These are phyloP conservation scores for Astrocystis sublimbata DNA, from an alignment of 495 filamentous ascomycete genomes.

Conservation along the genomic window DNA sequence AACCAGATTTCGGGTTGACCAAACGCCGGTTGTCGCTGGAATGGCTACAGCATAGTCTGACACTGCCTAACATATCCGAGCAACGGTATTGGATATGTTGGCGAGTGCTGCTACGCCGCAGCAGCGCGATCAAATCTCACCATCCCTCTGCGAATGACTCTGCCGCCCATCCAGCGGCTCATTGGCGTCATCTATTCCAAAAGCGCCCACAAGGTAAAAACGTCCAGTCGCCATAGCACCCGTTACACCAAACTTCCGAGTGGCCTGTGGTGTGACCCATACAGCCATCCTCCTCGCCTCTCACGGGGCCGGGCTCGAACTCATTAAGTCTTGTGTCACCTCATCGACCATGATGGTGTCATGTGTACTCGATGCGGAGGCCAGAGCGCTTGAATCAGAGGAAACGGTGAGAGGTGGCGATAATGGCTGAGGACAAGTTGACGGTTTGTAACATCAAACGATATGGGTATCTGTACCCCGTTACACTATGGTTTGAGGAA, in stretches of 20 bases:
- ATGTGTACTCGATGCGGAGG: background rate
- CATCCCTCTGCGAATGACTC: background rate
- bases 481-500: background rate
- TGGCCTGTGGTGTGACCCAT: conserved; percentile 13
- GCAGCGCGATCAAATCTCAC: background rate
- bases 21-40: background rate
- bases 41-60: background rate
- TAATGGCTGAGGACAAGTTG: background rate
- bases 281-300: background rate
- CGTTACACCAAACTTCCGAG: conserved; percentile 12
- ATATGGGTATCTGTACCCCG: background rate
- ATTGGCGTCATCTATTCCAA: background rate
- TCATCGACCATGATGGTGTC: background rate
- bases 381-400: background rate
- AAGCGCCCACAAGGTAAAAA: background rate
- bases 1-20: background rate
- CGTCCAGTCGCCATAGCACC: background rate
- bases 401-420: conserved; percentile 16
- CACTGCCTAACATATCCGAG: background rate
- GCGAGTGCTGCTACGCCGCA: background rate
- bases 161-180: background rate
- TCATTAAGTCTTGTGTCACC: conserved; percentile 3
- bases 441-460: conserved; percentile 1
- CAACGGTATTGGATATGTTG: background rate
- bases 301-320: conserved; percentile 5